phyloP scores from a whole-genome alignment of 257 asterid genomes.

The Solanum raphanifolium region DNA sequence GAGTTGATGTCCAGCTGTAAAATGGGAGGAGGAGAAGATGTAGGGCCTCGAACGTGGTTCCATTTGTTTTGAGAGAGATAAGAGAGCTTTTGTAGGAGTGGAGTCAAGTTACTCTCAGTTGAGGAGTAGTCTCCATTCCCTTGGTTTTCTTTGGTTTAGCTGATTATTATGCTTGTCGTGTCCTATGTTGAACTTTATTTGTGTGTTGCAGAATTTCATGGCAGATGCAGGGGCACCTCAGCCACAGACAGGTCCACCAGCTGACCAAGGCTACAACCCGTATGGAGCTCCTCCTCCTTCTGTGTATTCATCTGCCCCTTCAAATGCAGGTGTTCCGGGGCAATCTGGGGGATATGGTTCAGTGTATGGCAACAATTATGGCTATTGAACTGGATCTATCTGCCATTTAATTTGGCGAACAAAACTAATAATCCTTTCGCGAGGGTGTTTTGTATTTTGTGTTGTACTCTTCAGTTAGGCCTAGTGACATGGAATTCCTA shows the following conservation, averaged over 20 bases:
- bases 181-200: not conserved
- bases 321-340: constrained; percentile 44
- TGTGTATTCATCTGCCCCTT: constrained; percentile 42
- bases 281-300: constrained; percentile 33
- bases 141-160: not conserved
- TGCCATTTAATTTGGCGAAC: not conserved
- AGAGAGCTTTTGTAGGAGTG: not conserved
- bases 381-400: constrained; percentile 35
- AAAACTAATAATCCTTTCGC: not conserved
- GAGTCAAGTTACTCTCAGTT: not conserved
- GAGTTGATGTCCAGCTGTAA: not conserved
- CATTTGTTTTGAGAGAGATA: not conserved
- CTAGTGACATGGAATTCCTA: not conserved
- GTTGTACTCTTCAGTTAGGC: constrained; percentile 4
- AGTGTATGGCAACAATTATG: constrained; percentile 60
- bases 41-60: not conserved
- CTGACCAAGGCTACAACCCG: constrained; percentile 54
- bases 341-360: constrained; percentile 71
- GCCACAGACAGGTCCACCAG: constrained; percentile 36
- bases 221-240: constrained; percentile 60
- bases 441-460: not conserved
- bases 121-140: not conserved
- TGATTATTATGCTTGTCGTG: not conserved
- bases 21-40: not conserved
- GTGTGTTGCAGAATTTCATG: constrained; percentile 70